These are phyloP conservation scores for Aechmea fasciata DNA, from an alignment of 176 grass and related monocot genomes.

Conservation along the genomic window DNA sequence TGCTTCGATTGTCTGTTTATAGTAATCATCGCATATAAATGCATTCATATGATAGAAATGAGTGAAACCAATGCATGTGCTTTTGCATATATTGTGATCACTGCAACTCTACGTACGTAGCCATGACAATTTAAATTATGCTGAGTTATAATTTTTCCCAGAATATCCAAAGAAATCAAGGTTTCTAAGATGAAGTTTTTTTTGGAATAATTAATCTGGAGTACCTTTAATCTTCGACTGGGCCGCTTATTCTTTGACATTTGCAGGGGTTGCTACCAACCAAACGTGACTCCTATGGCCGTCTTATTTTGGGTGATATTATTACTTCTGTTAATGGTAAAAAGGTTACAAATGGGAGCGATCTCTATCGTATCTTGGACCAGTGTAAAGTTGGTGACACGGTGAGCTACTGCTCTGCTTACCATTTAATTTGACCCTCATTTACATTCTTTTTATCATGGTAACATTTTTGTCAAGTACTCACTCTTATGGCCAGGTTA, in stretches of 20 bases:
- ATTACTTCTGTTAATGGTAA: constrained; percentile 90
- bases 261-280: constrained; percentile 68
- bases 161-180: too few relatives aligned
- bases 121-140: neutral
- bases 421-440: neutral
- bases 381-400: constrained; percentile 98
- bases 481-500: neutral
- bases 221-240: neutral
- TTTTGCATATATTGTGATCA: too few relatives aligned
- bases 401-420: constrained; percentile 26
- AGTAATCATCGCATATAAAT: too few relatives aligned
- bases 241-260: neutral
- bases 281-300: constrained; percentile 81
- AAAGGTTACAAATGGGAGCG: constrained; percentile 80
- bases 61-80: too few relatives aligned
- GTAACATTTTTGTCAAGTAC: neutral
- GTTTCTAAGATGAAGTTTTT: too few relatives aligned
- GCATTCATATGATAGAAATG: too few relatives aligned
- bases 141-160: too few relatives aligned
- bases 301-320: constrained; percentile 86
- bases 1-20: too few relatives aligned
- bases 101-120: too few relatives aligned
- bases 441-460: neutral
- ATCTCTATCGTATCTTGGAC: constrained; percentile 89
- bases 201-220: too few relatives aligned